A percentile compares a stretch with the other conserved stretches of the same genome.
Evolutionary conservation across 192 early-diverging fungal genomes (phyloP).

Genomic region (Lobulomyces angularis): DNA sequence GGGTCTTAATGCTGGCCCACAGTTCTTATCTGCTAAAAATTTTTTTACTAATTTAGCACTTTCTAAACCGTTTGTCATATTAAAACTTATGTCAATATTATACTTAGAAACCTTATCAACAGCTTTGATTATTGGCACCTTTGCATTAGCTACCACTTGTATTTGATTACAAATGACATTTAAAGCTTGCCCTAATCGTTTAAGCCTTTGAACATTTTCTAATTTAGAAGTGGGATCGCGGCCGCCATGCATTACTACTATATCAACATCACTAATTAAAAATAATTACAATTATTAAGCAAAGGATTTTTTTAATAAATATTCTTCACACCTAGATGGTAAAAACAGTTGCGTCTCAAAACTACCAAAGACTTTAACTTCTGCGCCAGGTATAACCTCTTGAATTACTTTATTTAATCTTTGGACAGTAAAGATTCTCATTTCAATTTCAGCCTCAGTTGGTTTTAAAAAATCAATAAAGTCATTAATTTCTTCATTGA

Average conservation of each 20-base stretch:
- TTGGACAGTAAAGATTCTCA: constrained; percentile 60
- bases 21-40: constrained; percentile 33
- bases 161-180: neutral
- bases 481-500: constrained; percentile 56
- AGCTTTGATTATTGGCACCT: constrained; percentile 88
- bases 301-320: neutral
- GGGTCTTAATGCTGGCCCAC: constrained; percentile 40
- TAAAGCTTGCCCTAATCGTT: no score
- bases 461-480: constrained; percentile 76
- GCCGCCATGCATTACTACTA: constrained; percentile 12
- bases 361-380: constrained; percentile 68
- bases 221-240: neutral
- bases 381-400: constrained; percentile 22
- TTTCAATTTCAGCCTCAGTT: constrained; percentile 59
- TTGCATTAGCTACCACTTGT: neutral
- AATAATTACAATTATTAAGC: neutral
- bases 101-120: constrained; percentile 59
- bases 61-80: constrained; percentile 57
- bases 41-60: constrained; percentile 46
- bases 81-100: constrained; percentile 75
- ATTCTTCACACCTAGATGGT: constrained; percentile 41
- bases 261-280: constrained; percentile 24
- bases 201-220: constrained; percentile 29
- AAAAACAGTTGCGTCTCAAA: constrained; percentile 80
- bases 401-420: constrained; percentile 39